phyloP scores from a whole-genome alignment of 306 rosid species.

The Alnus glutinosa region DNA sequence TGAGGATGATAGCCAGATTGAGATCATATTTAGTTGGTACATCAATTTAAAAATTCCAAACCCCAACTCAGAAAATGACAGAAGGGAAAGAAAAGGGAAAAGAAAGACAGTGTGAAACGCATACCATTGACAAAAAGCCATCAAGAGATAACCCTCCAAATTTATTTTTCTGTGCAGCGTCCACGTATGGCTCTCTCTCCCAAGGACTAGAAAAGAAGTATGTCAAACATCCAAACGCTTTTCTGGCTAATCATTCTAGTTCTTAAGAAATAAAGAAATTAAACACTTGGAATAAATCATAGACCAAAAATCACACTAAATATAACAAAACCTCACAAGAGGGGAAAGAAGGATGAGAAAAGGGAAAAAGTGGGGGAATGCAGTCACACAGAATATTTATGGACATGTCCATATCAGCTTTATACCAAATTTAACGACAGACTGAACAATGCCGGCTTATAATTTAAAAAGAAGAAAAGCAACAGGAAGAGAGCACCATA shows the following conservation, averaged over 20 bases:
- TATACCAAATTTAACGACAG: too few species aligned
- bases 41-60: background rate
- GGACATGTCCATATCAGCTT: background rate
- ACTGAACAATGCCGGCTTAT: background rate
- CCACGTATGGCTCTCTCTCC: slow-evolving; percentile 66
- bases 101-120: background rate
- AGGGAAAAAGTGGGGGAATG: background rate
- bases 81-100: background rate
- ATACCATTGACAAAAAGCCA: slow-evolving; percentile 70
- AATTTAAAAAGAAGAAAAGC: background rate
- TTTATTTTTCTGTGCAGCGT: slow-evolving; percentile 75
- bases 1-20: background rate
- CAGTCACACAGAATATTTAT: background rate
- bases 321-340: background rate
- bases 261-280: slow-evolving; percentile 20
- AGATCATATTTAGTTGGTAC: background rate
- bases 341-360: background rate
- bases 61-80: background rate
- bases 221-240: slow-evolving; percentile 19
- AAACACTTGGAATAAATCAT: background rate
- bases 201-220: slow-evolving; percentile 68
- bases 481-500: background rate
- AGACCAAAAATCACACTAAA: slow-evolving; percentile 9
- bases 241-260: slow-evolving; percentile 5
- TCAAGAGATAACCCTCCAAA: slow-evolving; percentile 83